Evolutionary conservation across 164 flowering plant species (phyloP), one percentile per base, ranked within the genome.

Genomic region (Umbellularia californica): DNA sequence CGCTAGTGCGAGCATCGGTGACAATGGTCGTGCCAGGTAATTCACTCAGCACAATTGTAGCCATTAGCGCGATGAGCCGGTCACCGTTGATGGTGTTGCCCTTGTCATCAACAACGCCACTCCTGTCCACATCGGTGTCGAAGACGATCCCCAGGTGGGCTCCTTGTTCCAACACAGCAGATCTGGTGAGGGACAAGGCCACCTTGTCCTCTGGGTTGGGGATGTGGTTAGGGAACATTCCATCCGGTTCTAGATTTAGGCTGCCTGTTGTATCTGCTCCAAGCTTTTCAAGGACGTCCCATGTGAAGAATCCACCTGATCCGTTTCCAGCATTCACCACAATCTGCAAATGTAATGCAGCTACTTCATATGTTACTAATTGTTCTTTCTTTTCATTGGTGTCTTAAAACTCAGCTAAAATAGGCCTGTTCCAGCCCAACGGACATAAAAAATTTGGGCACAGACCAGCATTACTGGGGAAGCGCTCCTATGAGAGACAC

Each of bases 261-360:
- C 97, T 91, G 25, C 97, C 97, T 35, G 88, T 86, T 14, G 98
- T 92, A 83, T 91, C 97, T 60, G 97, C 97, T 0, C 97, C 98
- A 6, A 95, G 91, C 83, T 89, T 91, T 84, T 95, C 98, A 28
- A 95, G 68, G 4, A 95, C 98, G 28, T 87, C 93, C 88, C 88
- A 91, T 66, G 98, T 88, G 81, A 95, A 95, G 82, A 95, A 95
- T 0, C 98, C 98, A 77, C 98, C 98, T 68, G 97, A 95, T 11
- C 97, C 98, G 76, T 90, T 95, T 65, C 98, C 98, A 72, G 98
- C 97, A 75, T 95, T 95, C 72, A 95, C 98, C 58, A 95, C 87
- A 79, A 95, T 91, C 98, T 95, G 89, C 80, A 80, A 64, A 55
- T 41, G 47, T 41, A 41, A 41, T 41, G 47, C 47, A 41, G 22